phyloP scores from a whole-genome alignment of 2,329 filamentous ascomycete species.

The Colletotrichum camelliae region DNA sequence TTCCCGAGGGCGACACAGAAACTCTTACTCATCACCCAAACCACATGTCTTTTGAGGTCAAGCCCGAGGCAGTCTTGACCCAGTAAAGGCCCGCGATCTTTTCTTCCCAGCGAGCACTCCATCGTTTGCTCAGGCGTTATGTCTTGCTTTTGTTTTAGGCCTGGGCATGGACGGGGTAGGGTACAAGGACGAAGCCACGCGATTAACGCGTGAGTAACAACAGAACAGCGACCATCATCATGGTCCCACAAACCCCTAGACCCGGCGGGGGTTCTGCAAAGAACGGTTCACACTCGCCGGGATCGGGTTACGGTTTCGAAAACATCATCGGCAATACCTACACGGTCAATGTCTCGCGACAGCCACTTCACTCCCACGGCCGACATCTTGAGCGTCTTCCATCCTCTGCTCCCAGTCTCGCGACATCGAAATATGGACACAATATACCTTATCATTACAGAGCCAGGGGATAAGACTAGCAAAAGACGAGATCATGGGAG shows the following conservation, averaged over 20 bases:
- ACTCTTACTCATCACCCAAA: constrained; percentile 34
- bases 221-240: constrained; percentile 5
- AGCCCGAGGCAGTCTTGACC: constrained; percentile 39
- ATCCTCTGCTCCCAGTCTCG: not conserved
- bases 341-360: constrained; percentile 21
- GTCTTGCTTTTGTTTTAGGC: not conserved
- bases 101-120: not conserved
- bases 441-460: constrained; percentile 16
- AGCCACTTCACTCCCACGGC: not conserved
- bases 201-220: not conserved
- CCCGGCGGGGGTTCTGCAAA: constrained; percentile 20
- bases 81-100: constrained; percentile 26
- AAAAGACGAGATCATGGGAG: not conserved
- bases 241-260: constrained; percentile 14
- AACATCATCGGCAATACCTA: constrained; percentile 8
- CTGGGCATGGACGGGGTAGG: not conserved
- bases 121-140: not conserved
- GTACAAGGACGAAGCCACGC: not conserved
- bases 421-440: not conserved
- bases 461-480: not conserved
- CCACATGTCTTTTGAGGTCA: constrained; percentile 25
- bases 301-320: constrained; percentile 9
- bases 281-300: constrained; percentile 1
- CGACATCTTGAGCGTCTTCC: not conserved
- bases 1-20: constrained; percentile 63